phyloP scores from a whole-genome alignment of 768 basidiomycete genomes.

The Pleurotus giganteus region DNA sequence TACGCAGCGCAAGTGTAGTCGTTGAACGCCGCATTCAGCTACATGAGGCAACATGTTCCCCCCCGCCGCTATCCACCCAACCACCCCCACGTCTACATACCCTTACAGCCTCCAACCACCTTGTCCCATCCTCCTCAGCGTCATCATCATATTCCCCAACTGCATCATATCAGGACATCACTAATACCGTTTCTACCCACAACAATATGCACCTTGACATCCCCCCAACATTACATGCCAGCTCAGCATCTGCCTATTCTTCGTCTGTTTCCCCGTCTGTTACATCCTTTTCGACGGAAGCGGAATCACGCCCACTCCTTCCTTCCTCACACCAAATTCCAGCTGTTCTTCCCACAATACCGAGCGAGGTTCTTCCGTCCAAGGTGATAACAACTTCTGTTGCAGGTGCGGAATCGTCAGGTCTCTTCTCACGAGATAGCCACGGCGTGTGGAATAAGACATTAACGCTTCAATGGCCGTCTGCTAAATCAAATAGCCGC shows the following conservation, averaged over 20 bases:
- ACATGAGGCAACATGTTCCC: conserved; percentile 33
- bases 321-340: conserved; percentile 21
- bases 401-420: conserved; percentile 57
- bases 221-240: conserved; percentile 22
- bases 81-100: conserved; percentile 17
- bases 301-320: conserved; percentile 12
- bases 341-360: conserved; percentile 22
- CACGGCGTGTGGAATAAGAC: conserved; percentile 63
- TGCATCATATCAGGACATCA: conserved; percentile 22
- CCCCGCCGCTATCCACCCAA: conserved; percentile 21
- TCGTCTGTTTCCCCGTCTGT: conserved; percentile 14
- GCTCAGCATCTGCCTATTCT: conserved; percentile 29
- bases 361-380: conserved; percentile 19
- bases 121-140: conserved; percentile 32
- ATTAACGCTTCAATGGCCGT: conserved; percentile 71
- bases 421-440: conserved; percentile 52
- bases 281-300: conserved; percentile 18
- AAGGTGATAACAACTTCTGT: conserved; percentile 53
- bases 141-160: conserved; percentile 25
- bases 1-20: conserved; percentile 62
- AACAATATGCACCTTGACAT: conserved; percentile 14
- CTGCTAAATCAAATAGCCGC: conserved; percentile 60
- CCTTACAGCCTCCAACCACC: conserved; percentile 12
- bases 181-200: conserved; percentile 3
- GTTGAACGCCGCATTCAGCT: conserved; percentile 73